Evolutionary conservation across 345 rosid genomes (phyloP).

Genomic region (Iberis pinnata): DNA sequence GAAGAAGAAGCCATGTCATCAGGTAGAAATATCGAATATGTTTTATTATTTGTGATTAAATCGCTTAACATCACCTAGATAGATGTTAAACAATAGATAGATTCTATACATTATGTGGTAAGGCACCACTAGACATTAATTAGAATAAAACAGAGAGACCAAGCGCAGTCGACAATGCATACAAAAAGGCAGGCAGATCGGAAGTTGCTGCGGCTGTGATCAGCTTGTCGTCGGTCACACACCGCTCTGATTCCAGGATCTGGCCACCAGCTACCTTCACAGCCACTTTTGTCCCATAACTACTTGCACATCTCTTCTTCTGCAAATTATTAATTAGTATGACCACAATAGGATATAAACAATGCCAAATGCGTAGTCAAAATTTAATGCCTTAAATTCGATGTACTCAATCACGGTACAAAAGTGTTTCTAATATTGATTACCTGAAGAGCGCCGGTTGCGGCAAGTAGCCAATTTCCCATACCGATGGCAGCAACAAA

Average conservation of each 20-base stretch:
- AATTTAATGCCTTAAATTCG: no score
- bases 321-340: constrained; percentile 8
- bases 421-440: no score
- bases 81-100: no score
- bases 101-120: no score
- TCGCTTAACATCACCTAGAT: no score
- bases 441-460: constrained; percentile 40
- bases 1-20: no score
- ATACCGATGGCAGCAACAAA: constrained; percentile 41
- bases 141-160: constrained; percentile 38
- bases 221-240: constrained; percentile 37
- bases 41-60: no score
- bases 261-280: constrained; percentile 45
- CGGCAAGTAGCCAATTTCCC: constrained; percentile 46
- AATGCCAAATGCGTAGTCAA: no score
- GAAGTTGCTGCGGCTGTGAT: constrained; percentile 40
- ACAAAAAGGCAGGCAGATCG: constrained; percentile 35
- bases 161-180: constrained; percentile 32
- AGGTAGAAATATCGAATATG: no score
- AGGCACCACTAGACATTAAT: background rate
- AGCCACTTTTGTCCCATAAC: constrained; percentile 39
- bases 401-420: no score
- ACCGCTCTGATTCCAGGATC: constrained; percentile 31
- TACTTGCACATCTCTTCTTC: constrained; percentile 44
- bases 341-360: no score